Evolutionary conservation across 2,329 filamentous ascomycete species (phyloP), one percentile per base, ranked within the genome.

Genomic region (Penicillium nordicum): DNA sequence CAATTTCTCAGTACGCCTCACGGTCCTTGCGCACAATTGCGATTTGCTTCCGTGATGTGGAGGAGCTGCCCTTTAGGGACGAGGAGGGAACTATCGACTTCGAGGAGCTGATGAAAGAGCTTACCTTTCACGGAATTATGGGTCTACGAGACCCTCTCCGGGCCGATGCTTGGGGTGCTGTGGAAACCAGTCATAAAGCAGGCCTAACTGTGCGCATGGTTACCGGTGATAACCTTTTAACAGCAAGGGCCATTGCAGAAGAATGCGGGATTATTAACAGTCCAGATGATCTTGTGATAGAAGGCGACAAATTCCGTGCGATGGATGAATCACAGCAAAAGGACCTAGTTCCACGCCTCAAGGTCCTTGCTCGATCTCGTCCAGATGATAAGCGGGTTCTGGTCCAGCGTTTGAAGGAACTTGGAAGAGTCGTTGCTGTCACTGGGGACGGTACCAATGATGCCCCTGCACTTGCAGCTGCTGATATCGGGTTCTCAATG

Each of bases 1-100:
- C 53, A 14, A 76, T 76, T 42, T 63, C 69, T 21, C 62, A 64
- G 0, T 78, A 77, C 53, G 73, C 75, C 10, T 59, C 67, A 37
- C 67, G 85, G 42, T 90, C 88, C 4, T 80, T 91, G 2, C 84
- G 88, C 47, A 90, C 88, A 0, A 90, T 92, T 60, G 87, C 82
- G 25, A 80, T 90, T 55, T 80, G 88, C 11, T 90, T 88, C 72
- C 82, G 83, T 49, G 88, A 91, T 60, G 89, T 88, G 59, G 78
- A 85, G 37, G 78, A 77, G 50, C 88, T 85, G 79, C 88, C 88
- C 7, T 43, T 34, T 6, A 38, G 3, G 9, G 29, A 8, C 4
- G 44, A 46, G 14, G 48, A 18, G 9, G 45, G 56, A 36, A 37
- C 21, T 16, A 30, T 54, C n/a, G 25, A 41, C 11, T 40, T 89